Evolutionary conservation across 1,139 yeast genomes (phyloP).

Genomic region (Entelexis sorbosivorans): DNA sequence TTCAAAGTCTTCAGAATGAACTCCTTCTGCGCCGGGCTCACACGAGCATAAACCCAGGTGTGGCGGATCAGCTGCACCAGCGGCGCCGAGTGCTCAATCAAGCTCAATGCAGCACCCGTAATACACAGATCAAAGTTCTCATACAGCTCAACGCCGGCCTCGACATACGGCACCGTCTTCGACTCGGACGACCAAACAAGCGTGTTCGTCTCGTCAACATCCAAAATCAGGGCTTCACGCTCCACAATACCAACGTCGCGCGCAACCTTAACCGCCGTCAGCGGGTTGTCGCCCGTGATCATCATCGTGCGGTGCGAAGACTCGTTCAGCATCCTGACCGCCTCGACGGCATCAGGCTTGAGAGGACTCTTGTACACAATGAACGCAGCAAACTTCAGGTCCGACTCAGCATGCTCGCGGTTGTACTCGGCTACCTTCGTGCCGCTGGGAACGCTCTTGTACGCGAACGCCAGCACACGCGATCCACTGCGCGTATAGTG

Average conservation of each 20-base stretch:
- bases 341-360: slow-evolving; percentile 82
- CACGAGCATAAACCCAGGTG: slow-evolving; percentile 97
- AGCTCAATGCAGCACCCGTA: slow-evolving; percentile 80
- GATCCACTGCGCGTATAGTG: slow-evolving; percentile 91
- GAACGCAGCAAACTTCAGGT: slow-evolving; percentile 77
- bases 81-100: slow-evolving; percentile 40
- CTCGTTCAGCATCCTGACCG: slow-evolving; percentile 85
- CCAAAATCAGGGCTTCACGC: slow-evolving; percentile 72
- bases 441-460: slow-evolving; percentile 53
- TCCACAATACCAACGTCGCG: slow-evolving; percentile 82
- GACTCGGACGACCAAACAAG: slow-evolving; percentile 83
- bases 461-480: slow-evolving; percentile 89
- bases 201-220: slow-evolving; percentile 51
- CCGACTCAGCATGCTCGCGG: slow-evolving; percentile 67
- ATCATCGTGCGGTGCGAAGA: slow-evolving; percentile 85
- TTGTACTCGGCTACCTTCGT: slow-evolving; percentile 45
- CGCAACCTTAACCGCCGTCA: slow-evolving; percentile 97
- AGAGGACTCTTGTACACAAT: slow-evolving; percentile 95
- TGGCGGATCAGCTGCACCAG: slow-evolving; percentile 64
- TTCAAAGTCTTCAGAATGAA: slow-evolving; percentile 74
- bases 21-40: slow-evolving; percentile 93
- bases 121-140: slow-evolving; percentile 74
- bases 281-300: slow-evolving; percentile 98
- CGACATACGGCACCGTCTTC: slow-evolving; percentile 27
- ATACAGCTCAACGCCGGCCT: slow-evolving; percentile 61